These are phyloP conservation scores for Epicoccum nigrum DNA, from an alignment of 2,329 filamentous ascomycete genomes.

Conservation along the genomic window DNA sequence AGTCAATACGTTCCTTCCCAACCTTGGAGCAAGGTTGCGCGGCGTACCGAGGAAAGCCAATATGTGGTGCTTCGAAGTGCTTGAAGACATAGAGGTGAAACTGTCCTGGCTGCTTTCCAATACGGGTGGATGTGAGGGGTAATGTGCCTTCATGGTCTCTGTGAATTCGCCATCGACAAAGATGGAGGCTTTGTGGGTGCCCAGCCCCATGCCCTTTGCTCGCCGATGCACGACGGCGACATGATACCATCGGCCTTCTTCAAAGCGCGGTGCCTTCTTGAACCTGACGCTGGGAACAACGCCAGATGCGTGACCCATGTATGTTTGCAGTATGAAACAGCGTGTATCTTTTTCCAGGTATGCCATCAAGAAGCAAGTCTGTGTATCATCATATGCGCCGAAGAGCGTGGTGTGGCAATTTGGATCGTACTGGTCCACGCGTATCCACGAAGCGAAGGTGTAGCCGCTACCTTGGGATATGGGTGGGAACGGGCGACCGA, in stretches of 20 bases:
- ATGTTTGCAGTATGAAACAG: slow-evolving; percentile 95
- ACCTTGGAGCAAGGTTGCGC: slow-evolving; percentile 77
- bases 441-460: slow-evolving; percentile 87
- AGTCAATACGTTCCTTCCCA: slow-evolving; percentile 73
- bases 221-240: slow-evolving; percentile 85
- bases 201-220: slow-evolving; percentile 68
- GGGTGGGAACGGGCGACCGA: slow-evolving; percentile 86
- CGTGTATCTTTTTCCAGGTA: slow-evolving; percentile 93
- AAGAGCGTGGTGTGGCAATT: slow-evolving; percentile 92
- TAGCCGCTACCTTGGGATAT: slow-evolving; percentile 76
- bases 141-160: slow-evolving; percentile 88
- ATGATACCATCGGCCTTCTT: slow-evolving; percentile 86
- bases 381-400: slow-evolving; percentile 87
- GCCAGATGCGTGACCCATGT: slow-evolving; percentile 73
- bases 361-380: slow-evolving; percentile 90
- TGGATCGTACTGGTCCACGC: slow-evolving; percentile 84
- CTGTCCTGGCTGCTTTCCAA: slow-evolving; percentile 68
- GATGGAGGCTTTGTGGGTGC: slow-evolving; percentile 79
- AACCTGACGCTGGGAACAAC: slow-evolving; percentile 87
- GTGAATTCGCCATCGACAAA: slow-evolving; percentile 94
- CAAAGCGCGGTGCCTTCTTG: slow-evolving; percentile 82
- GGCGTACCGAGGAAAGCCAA: slow-evolving; percentile 95
- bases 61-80: slow-evolving; percentile 68
- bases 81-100: slow-evolving; percentile 70
- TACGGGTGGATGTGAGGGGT: slow-evolving; percentile 76